Base-by-base conservation (phyloP, 1,139 yeast species). In the Scheffersomyces quercinus region DNA sequence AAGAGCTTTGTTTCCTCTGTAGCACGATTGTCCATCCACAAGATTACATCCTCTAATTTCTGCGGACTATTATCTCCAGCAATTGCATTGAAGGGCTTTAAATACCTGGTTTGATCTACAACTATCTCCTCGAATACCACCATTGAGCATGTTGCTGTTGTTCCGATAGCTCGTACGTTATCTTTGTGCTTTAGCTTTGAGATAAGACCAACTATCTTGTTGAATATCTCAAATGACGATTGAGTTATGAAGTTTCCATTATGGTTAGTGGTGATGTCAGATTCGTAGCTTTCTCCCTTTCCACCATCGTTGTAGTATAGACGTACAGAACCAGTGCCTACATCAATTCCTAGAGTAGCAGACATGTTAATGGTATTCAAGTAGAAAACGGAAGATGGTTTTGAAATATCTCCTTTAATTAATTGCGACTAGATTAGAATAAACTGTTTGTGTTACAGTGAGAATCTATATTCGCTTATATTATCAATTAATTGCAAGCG, bases 21-120 rank as follows among this genome's bases (percentile, higher is more conserved):
- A 5, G 82, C 63, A 40, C 78, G 58, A n/a, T 67, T 64, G 51
- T 81, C 85, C 85, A 81, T 81, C 85, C 86, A 81, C 42, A 81
- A 65, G 5, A 81, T 64, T 2, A 81, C 66, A 52, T 79, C 79
- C 35, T 70, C 69, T 9, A 54, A 53, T 31, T 15, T 13, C 5
- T 13, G 10, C 9, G 24, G n/a, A n/a, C 24, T 20, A 14, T 31
- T 15, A 14, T n/a, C 4, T 14, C 20, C 35, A 31, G 35, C 50
- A 3, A 42, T 45, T 10, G 44, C 42, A 9, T 13, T 44, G 31
- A 55, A 67, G 9, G 72, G 59, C 15, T 50, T 55, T 9, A 75
- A 68, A 29, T 44, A 53, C 14, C 54, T 37, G 3, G 33, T 28
- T 2, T 50, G 63, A 6, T 51, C 43, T 0, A 36, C 40, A 0